Conservation (phyloP, 2,329 filamentous ascomycete genomes). For the Ascochyta lentis region DNA sequence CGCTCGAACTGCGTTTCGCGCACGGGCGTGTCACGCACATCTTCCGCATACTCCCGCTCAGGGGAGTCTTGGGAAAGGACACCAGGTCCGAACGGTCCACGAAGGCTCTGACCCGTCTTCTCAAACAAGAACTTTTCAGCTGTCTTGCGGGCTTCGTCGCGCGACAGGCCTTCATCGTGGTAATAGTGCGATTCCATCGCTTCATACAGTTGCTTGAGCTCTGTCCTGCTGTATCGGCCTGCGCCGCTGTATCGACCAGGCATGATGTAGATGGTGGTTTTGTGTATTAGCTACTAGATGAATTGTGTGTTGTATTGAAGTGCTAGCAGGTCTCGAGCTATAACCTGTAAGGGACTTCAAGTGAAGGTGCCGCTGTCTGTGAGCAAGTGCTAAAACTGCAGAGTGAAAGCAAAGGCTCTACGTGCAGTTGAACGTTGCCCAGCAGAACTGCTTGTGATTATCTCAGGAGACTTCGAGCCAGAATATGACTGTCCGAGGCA, state of each 20-base stretch:
- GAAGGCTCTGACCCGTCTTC: not conserved
- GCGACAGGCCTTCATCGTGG: not conserved
- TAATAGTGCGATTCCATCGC: not conserved
- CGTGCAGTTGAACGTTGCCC: not conserved
- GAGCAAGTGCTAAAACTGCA: not conserved
- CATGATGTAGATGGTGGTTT: not conserved
- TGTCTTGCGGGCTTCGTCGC: not conserved
- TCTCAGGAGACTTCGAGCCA: not conserved
- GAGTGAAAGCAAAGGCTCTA: not conserved
- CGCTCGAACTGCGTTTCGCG: not conserved
- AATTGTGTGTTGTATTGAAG: not conserved
- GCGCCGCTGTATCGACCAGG: not conserved
- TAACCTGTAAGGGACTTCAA: too few species aligned
- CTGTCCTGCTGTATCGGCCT: not conserved
- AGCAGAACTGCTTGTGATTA: not conserved
- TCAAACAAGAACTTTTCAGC: not conserved
- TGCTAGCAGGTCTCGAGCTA: not conserved
- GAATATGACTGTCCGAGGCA: not conserved
- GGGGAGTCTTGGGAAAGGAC: not conserved
- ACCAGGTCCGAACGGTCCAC: not conserved
- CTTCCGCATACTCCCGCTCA: not conserved
- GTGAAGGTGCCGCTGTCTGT: too few species aligned
- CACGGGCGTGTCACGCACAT: not conserved
- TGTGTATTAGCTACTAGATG: not conserved
- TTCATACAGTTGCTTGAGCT: not conserved